Percentiles rank a stretch among this genome's conserved stretches.
Conservation (phyloP, 305 asterid species). For the Ilex paraguariensis region DNA sequence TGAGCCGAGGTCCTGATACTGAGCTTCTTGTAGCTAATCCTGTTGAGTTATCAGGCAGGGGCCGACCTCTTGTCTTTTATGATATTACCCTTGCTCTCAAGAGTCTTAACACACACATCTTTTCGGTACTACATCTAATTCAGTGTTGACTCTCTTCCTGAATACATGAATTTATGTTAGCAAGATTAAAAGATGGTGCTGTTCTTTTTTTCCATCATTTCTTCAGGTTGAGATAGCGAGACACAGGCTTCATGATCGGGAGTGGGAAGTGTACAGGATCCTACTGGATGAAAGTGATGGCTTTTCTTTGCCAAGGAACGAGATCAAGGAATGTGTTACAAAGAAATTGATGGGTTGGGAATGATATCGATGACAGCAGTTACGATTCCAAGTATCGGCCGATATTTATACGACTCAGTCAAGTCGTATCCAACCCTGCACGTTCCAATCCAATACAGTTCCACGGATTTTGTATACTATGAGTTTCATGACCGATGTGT, state of each 20-base stretch:
- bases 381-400: no score
- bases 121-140: constrained; percentile 38
- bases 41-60: constrained; percentile 64
- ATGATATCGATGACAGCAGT: constrained; percentile 14
- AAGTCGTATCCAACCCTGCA: no score
- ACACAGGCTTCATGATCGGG: constrained; percentile 42
- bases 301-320: constrained; percentile 29
- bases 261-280: constrained; percentile 72
- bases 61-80: constrained; percentile 71
- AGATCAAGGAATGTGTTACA: constrained; percentile 42
- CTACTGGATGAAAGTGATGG: constrained; percentile 49
- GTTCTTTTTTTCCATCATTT: background rate
- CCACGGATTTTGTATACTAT: no score
- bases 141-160: background rate
- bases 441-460: no score
- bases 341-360: constrained; percentile 72
- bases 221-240: constrained; percentile 64
- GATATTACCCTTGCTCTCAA: constrained; percentile 70
- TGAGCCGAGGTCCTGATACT: constrained; percentile 64
- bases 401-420: no score
- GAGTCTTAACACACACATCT: constrained; percentile 41
- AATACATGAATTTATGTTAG: background rate
- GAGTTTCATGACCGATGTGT: no score
- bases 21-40: constrained; percentile 71
- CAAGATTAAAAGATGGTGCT: no score